Conservation (phyloP, 495 filamentous ascomycete species). For the Xylaria palmicola region DNA sequence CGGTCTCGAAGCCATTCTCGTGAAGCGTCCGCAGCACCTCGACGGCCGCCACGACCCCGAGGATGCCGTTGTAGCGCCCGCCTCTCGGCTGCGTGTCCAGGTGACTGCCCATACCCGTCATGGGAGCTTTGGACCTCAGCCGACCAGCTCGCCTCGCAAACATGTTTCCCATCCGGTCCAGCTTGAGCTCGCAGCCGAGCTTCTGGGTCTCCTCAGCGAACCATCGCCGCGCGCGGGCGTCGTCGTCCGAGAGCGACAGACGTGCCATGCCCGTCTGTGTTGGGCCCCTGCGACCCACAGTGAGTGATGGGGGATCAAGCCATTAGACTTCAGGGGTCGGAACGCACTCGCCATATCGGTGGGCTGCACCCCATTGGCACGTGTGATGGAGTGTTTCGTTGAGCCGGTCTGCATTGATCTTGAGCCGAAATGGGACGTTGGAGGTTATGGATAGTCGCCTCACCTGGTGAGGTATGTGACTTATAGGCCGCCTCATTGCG, state of each 20-base stretch:
- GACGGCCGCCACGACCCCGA: constrained; percentile 67
- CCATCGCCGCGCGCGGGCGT: constrained; percentile 68
- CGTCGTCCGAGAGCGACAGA: constrained; percentile 63
- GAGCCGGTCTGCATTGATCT: constrained; percentile 59
- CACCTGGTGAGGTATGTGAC: background rate
- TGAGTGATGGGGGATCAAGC: constrained; percentile 23
- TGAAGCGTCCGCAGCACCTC: constrained; percentile 65
- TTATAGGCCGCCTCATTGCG: background rate
- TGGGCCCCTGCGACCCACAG: background rate
- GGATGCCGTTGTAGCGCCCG: constrained; percentile 70
- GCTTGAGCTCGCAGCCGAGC: constrained; percentile 55
- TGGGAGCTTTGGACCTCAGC: no score
- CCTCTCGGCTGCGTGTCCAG: constrained; percentile 74
- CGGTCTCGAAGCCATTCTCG: constrained; percentile 58
- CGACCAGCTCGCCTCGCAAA: background rate
- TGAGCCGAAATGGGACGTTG: constrained; percentile 37
- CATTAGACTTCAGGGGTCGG: constrained; percentile 12
- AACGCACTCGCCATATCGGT: constrained; percentile 16
- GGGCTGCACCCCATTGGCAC: constrained; percentile 49
- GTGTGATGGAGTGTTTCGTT: constrained; percentile 63
- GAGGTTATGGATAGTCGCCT: background rate
- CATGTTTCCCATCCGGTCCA: constrained; percentile 57
- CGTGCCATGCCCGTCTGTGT: constrained; percentile 22
- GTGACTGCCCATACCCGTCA: constrained; percentile 63
- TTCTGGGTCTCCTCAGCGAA: constrained; percentile 63